These are phyloP conservation scores for Phlebiopsis gigantea DNA, from an alignment of 768 basidiomycete genomes.

Conservation along the genomic window DNA sequence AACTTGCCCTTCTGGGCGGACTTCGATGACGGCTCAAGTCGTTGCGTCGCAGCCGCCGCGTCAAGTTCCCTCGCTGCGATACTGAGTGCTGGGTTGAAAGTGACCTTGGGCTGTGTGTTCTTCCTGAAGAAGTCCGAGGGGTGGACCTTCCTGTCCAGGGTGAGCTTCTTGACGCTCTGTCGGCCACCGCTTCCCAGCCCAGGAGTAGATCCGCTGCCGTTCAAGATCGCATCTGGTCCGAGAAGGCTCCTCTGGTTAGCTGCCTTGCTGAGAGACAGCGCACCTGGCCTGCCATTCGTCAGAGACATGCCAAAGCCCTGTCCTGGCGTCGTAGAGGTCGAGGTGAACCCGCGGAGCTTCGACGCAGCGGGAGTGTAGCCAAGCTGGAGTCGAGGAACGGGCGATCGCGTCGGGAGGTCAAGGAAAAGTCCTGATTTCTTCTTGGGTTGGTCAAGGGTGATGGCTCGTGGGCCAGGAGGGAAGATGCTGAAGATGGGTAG, in stretches of 20 bases:
- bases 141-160: slow-evolving; percentile 81
- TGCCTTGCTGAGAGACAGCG: slow-evolving; percentile 44
- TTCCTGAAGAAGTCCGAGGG: slow-evolving; percentile 57
- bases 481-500: slow-evolving; percentile 73
- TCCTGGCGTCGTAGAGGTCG: slow-evolving; percentile 35
- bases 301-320: slow-evolving; percentile 40
- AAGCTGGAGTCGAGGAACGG: slow-evolving; percentile 57
- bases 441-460: slow-evolving; percentile 58
- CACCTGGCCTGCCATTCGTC: slow-evolving; percentile 48
- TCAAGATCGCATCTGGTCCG: slow-evolving; percentile 58
- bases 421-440: slow-evolving; percentile 75
- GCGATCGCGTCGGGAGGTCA: slow-evolving; percentile 71
- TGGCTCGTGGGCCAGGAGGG: slow-evolving; percentile 61
- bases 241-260: slow-evolving; percentile 35
- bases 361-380: slow-evolving; percentile 60
- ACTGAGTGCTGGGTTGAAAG: slow-evolving; percentile 71
- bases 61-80: slow-evolving; percentile 75
- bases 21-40: slow-evolving; percentile 19
- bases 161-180: slow-evolving; percentile 90
- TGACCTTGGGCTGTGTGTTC: slow-evolving; percentile 40
- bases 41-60: slow-evolving; percentile 24
- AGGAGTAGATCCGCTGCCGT: slow-evolving; percentile 50
- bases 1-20: slow-evolving; percentile 33
- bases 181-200: slow-evolving; percentile 63
- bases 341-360: slow-evolving; percentile 68